Conservation (phyloP, 148 eudicot genomes). For the Cornus suecica region DNA sequence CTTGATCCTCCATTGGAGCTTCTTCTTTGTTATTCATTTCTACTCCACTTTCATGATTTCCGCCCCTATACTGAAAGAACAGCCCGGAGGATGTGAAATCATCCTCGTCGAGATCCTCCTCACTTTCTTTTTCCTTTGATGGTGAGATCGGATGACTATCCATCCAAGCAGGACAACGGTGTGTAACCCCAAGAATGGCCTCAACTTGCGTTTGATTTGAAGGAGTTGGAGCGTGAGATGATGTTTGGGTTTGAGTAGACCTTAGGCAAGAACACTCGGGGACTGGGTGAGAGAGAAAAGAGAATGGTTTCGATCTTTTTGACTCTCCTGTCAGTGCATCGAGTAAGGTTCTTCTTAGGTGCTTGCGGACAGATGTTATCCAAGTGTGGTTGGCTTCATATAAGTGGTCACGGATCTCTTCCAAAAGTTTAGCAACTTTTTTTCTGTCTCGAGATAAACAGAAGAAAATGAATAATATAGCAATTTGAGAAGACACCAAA, state of each 20-base stretch:
- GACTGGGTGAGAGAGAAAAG: slow-evolving; percentile 75
- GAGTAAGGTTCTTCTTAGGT: slow-evolving; percentile 44
- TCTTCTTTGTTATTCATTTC: slow-evolving; percentile 56
- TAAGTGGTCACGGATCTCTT: slow-evolving; percentile 56
- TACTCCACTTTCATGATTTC: slow-evolving; percentile 33
- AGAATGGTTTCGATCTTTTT: slow-evolving; percentile 41
- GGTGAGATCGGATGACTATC: slow-evolving; percentile 14
- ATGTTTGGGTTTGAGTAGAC: slow-evolving; percentile 10
- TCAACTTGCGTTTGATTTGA: slow-evolving; percentile 23
- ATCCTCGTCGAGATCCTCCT: slow-evolving; percentile 58
- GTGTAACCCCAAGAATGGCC: slow-evolving; percentile 36
- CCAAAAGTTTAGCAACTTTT: slow-evolving; percentile 47
- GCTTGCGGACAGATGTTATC: slow-evolving; percentile 69
- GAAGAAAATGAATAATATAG: neutral
- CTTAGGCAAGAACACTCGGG: slow-evolving; percentile 77
- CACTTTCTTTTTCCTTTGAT: slow-evolving; percentile 44
- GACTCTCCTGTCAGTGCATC: slow-evolving; percentile 48
- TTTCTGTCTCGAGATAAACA: slow-evolving; percentile 38
- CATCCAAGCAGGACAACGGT: slow-evolving; percentile 73
- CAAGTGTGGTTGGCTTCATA: slow-evolving; percentile 82
- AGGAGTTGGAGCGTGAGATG: slow-evolving; percentile 25
- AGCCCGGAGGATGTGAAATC: slow-evolving; percentile 42
- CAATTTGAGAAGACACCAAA: neutral
- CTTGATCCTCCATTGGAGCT: slow-evolving; percentile 73
- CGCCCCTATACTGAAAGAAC: slow-evolving; percentile 40